Evolutionary conservation across 2,329 filamentous ascomycete species (phyloP).

Genomic region (Cytospora schulzeri): DNA sequence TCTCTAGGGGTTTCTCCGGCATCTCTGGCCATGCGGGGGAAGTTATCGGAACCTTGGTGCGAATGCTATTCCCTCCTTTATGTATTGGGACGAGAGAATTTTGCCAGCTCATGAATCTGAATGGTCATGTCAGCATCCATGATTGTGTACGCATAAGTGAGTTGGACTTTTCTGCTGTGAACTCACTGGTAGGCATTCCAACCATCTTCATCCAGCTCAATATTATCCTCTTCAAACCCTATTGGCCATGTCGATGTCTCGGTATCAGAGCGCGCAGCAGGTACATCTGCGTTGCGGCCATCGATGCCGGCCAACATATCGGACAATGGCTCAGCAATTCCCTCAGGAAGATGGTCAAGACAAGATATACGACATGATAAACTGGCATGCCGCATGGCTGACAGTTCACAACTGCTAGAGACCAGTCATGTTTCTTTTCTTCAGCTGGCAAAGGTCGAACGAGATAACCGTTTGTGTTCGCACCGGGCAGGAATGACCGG

Average conservation of each 20-base stretch:
- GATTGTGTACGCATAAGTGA: not conserved
- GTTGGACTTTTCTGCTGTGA: not conserved
- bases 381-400: not conserved
- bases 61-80: constrained; percentile 1
- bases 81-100: not conserved
- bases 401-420: constrained; percentile 9
- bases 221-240: not conserved
- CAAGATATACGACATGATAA: not conserved
- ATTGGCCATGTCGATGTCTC: not conserved
- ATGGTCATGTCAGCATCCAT: not conserved
- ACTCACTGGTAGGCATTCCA: not conserved
- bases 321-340: not conserved
- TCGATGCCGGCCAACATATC: constrained; percentile 10
- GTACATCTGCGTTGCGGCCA: not conserved
- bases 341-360: not conserved
- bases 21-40: not conserved
- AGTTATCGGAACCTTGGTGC: constrained; percentile 6
- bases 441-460: not conserved
- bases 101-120: not conserved
- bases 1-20: constrained; percentile 14
- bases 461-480: not conserved
- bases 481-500: not conserved
- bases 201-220: constrained; percentile 3
- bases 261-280: not conserved
- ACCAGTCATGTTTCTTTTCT: constrained; percentile 3